Percentiles rank a stretch among this genome's conserved stretches.
Evolutionary conservation across 73 alveolate genomes (phyloP).

Genomic region (Paramecium tetraurelia): DNA sequence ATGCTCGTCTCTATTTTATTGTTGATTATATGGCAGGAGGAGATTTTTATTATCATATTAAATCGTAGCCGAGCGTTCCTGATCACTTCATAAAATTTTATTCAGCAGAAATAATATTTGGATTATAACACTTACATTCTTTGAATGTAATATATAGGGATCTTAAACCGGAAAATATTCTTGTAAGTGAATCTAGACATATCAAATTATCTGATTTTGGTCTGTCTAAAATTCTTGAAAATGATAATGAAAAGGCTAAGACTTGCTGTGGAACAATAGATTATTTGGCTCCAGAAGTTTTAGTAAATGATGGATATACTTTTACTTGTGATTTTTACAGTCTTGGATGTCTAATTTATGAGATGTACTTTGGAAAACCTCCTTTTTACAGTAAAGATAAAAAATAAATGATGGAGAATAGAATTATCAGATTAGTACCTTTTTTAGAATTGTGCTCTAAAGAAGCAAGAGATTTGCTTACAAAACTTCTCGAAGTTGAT

Average conservation of each 20-base stretch:
- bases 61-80: slow-evolving; percentile 62
- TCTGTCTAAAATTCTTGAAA: slow-evolving; percentile 55
- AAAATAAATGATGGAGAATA: background rate
- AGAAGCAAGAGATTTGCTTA: background rate
- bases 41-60: slow-evolving; percentile 81
- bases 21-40: slow-evolving; percentile 94
- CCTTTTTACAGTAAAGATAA: slow-evolving; percentile 19
- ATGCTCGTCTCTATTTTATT: slow-evolving; percentile 82
- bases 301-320: slow-evolving; percentile 30
- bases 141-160: slow-evolving; percentile 66
- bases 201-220: slow-evolving; percentile 70
- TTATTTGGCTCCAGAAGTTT: slow-evolving; percentile 58
- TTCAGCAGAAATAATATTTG: slow-evolving; percentile 69
- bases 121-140: slow-evolving; percentile 69
- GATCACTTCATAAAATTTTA: slow-evolving; percentile 68
- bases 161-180: slow-evolving; percentile 79
- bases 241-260: background rate
- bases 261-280: slow-evolving; percentile 53
- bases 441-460: background rate
- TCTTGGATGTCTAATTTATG: slow-evolving; percentile 30
- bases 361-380: slow-evolving; percentile 31
- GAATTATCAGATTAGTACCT: background rate
- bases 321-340: slow-evolving; percentile 45
- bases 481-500: background rate
- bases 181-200: slow-evolving; percentile 67